These are phyloP conservation scores for Aspergillus thermomutatus DNA, from an alignment of 2,329 filamentous ascomycete species.

Conservation along the genomic window DNA sequence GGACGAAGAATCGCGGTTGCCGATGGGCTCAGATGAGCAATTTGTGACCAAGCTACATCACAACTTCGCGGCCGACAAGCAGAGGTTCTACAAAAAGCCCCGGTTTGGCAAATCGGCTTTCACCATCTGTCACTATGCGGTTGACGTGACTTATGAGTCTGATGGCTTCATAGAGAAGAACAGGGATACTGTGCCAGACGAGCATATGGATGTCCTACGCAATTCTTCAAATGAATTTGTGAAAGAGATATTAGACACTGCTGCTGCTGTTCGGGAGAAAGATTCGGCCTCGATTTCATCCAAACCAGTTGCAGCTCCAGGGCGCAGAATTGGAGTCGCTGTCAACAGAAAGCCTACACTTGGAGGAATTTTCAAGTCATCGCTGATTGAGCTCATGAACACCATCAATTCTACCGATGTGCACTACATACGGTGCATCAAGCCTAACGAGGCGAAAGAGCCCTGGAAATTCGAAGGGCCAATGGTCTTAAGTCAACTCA, in stretches of 20 bases:
- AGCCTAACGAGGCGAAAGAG: slow-evolving; percentile 95
- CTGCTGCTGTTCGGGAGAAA: slow-evolving; percentile 84
- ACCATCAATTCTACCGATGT: slow-evolving; percentile 98
- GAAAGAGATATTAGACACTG: slow-evolving; percentile 77
- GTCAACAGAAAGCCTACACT: slow-evolving; percentile 95
- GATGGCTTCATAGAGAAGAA: slow-evolving; percentile 99
- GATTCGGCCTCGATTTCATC: slow-evolving; percentile 67
- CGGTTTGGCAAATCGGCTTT: slow-evolving; percentile 96
- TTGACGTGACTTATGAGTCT: slow-evolving; percentile 97
- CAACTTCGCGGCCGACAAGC: slow-evolving; percentile 86
- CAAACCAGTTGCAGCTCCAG: slow-evolving; percentile 66
- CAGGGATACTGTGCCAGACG: slow-evolving; percentile 94
- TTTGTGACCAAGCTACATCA: slow-evolving; percentile 96
- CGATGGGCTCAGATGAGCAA: slow-evolving; percentile 95
- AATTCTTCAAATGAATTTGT: slow-evolving; percentile 84
- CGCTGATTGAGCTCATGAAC: slow-evolving; percentile 93
- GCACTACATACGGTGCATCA: slow-evolving; percentile 98
- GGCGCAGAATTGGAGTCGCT: slow-evolving; percentile 84
- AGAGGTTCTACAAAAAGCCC: slow-evolving; percentile 98
- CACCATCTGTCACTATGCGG: slow-evolving; percentile 96
- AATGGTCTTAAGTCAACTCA: slow-evolving; percentile 95
- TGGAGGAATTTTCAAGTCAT: slow-evolving; percentile 98
- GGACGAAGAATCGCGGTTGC: slow-evolving; percentile 92
- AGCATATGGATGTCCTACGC: slow-evolving; percentile 90
- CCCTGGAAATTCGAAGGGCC: slow-evolving; percentile 98